Conservation (phyloP, 1,284 basidiomycete species). For the Apiotrichum mycotoxinovorans region DNA sequence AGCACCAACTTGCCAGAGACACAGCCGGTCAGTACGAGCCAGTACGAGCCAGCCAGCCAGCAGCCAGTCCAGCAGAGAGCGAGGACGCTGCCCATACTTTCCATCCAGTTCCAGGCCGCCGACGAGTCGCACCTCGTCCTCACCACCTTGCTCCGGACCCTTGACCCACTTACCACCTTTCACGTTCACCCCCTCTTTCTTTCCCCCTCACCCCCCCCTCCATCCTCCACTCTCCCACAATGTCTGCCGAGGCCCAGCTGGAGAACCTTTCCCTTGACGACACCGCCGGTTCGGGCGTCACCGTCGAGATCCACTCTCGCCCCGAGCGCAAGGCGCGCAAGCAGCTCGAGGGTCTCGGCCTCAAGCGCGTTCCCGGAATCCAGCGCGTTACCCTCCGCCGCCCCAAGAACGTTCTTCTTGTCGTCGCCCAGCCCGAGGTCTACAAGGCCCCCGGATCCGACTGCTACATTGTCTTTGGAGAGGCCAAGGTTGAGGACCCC, state of each 20-base stretch:
- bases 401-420: constrained; percentile 93
- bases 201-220: neutral
- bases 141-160: neutral
- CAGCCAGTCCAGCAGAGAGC: too few species aligned
- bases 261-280: constrained; percentile 59
- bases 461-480: constrained; percentile 98
- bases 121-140: neutral
- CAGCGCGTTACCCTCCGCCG: constrained; percentile 91
- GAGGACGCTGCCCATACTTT: too few species aligned
- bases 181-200: neutral
- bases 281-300: constrained; percentile 59
- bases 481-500: constrained; percentile 96
- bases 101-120: too few species aligned
- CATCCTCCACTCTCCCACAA: constrained; percentile 48
- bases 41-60: too few species aligned
- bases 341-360: constrained; percentile 65
- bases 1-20: too few species aligned
- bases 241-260: constrained; percentile 58
- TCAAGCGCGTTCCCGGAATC: constrained; percentile 89
- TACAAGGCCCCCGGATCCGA: constrained; percentile 97
- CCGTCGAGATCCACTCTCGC: constrained; percentile 89
- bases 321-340: constrained; percentile 89
- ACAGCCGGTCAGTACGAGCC: too few species aligned
- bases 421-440: constrained; percentile 89
- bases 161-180: neutral